Conservation (phyloP, 345 rosid species). For the Hibiscus tridactylites region DNA sequence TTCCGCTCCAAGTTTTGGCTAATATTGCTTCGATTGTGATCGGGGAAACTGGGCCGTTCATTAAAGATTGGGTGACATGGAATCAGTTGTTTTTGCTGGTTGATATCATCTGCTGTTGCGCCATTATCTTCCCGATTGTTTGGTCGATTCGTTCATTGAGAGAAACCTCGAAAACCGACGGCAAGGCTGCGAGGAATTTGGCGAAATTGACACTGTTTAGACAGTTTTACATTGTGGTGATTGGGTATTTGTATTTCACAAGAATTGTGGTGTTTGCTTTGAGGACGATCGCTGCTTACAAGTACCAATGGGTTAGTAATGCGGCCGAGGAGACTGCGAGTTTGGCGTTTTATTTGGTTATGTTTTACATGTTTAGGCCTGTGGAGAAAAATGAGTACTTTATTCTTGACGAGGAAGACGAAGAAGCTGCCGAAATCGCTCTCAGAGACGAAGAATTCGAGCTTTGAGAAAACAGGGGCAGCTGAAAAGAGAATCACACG, state of each 20-base stretch:
- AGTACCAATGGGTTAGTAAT: constrained; percentile 91
- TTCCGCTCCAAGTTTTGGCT: constrained; percentile 90
- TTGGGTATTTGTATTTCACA: constrained; percentile 84
- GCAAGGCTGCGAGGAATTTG: constrained; percentile 84
- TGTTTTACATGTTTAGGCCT: constrained; percentile 94
- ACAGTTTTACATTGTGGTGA: constrained; percentile 84
- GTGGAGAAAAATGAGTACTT: constrained; percentile 85
- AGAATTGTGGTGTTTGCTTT: constrained; percentile 86
- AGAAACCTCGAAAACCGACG: constrained; percentile 87
- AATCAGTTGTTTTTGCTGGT: constrained; percentile 81
- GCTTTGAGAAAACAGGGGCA: constrained; percentile 50
- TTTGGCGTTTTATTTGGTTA: constrained; percentile 58
- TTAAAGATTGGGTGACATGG: constrained; percentile 90
- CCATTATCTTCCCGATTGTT: constrained; percentile 86
- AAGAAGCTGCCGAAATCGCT: constrained; percentile 80
- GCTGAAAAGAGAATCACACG: not conserved
- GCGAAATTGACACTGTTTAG: constrained; percentile 77
- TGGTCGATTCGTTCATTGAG: constrained; percentile 87
- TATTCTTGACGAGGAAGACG: constrained; percentile 80
- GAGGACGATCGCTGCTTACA: constrained; percentile 77
- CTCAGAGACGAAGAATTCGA: constrained; percentile 84
- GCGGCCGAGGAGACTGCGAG: constrained; percentile 87
- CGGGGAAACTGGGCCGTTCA: constrained; percentile 91
- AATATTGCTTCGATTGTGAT: constrained; percentile 87
- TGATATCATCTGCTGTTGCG: constrained; percentile 89